These are phyloP conservation scores for Dendrobium nobile DNA, from an alignment of 106 monocot genomes.

Conservation along the genomic window DNA sequence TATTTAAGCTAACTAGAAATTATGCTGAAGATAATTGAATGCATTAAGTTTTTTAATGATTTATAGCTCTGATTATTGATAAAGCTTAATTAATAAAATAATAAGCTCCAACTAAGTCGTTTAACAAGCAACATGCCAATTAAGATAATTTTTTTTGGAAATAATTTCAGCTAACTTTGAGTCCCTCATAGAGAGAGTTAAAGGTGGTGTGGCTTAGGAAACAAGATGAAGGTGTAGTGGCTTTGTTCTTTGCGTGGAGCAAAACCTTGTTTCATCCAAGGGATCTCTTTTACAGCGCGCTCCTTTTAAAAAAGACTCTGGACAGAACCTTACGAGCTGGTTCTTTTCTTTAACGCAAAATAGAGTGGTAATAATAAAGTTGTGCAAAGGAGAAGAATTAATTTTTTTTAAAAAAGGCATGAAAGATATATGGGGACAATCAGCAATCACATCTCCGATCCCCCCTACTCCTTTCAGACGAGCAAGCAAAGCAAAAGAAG, in stretches of 20 bases:
- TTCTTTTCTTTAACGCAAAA: constrained; percentile 3
- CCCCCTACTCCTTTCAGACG: neutral
- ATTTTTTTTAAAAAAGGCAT: neutral
- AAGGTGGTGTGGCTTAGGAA: too few species aligned
- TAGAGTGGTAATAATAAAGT: neutral
- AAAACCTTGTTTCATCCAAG: constrained; percentile 7
- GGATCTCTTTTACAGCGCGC: constrained; percentile 4
- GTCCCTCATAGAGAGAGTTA: too few species aligned
- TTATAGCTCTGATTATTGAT: too few species aligned
- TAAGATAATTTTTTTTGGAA: too few species aligned
- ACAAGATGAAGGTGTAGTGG: too few species aligned
- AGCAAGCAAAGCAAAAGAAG: constrained; percentile 1
- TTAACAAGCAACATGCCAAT: too few species aligned
- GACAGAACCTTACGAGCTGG: neutral
- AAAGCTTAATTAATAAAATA: too few species aligned
- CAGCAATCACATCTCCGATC: neutral
- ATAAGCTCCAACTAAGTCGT: too few species aligned
- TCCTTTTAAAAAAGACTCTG: neutral
- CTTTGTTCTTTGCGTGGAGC: constrained; percentile 9
- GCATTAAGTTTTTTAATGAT: too few species aligned
- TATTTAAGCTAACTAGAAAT: too few species aligned
- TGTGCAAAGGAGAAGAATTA: neutral
- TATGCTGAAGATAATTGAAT: too few species aligned
- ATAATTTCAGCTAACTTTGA: too few species aligned
- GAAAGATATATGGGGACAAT: neutral